These are phyloP conservation scores for Cochlearia excelsa DNA, from an alignment of 345 rosid genomes.

Conservation along the genomic window DNA sequence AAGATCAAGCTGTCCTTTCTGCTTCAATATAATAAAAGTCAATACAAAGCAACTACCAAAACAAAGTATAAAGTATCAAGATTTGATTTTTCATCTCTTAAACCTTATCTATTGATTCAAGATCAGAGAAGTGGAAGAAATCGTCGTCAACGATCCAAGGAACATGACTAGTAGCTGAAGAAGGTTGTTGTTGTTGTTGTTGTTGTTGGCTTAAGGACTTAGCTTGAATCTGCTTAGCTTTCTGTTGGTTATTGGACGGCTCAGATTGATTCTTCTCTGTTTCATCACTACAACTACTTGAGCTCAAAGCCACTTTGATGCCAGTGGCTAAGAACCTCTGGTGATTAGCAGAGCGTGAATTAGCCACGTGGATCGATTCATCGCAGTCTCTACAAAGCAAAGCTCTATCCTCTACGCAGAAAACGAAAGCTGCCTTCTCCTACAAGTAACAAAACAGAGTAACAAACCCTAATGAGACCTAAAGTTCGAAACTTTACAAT, in stretches of 20 bases:
- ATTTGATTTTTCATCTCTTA: neutral
- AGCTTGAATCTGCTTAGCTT: slow-evolving; percentile 38
- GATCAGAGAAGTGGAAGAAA: slow-evolving; percentile 64
- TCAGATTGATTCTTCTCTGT: slow-evolving; percentile 45
- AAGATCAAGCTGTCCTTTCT: slow-evolving; percentile 77
- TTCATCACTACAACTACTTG: slow-evolving; percentile 52
- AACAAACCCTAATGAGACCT: neutral
- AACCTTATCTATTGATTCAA: slow-evolving; percentile 71
- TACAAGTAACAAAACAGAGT: slow-evolving; percentile 33
- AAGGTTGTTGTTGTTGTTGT: neutral
- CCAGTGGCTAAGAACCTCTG: slow-evolving; percentile 92
- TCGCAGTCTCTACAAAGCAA: slow-evolving; percentile 86
- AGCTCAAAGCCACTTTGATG: slow-evolving; percentile 71
- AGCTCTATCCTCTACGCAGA: slow-evolving; percentile 97
- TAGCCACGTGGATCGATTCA: slow-evolving; percentile 68
- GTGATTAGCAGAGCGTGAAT: slow-evolving; percentile 83
- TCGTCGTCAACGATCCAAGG: slow-evolving; percentile 74
- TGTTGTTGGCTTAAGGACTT: slow-evolving; percentile 46
- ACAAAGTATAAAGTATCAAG: neutral
- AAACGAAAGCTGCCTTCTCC: slow-evolving; percentile 96
- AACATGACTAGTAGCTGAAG: slow-evolving; percentile 37
- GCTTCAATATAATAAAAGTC: slow-evolving; percentile 19
- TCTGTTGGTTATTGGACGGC: slow-evolving; percentile 56
- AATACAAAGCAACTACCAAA: neutral
- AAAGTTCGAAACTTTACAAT: neutral